A percentile compares a stretch with the other conserved stretches of the same genome.
These are phyloP conservation scores for Rugonectria rugulosa DNA, from an alignment of 2,329 filamentous ascomycete species.

Conservation along the genomic window DNA sequence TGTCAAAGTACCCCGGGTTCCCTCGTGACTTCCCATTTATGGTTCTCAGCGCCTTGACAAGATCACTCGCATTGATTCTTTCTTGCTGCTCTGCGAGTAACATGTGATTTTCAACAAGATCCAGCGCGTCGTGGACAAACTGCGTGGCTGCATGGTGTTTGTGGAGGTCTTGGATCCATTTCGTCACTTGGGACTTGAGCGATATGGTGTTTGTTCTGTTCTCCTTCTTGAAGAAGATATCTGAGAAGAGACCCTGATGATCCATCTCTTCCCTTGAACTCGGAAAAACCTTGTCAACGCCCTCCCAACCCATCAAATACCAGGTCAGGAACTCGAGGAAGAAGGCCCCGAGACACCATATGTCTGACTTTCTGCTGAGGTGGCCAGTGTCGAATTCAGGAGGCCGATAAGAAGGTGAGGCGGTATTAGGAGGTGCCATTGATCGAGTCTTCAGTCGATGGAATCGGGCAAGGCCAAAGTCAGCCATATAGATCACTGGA, in stretches of 20 bases:
- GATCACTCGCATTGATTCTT: background rate
- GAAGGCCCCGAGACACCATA: background rate
- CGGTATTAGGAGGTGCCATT: background rate
- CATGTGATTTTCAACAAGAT: background rate
- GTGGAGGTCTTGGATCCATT: background rate
- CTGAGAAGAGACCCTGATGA: background rate
- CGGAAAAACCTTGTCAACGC: background rate
- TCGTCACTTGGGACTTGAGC: background rate
- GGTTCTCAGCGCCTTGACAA: background rate
- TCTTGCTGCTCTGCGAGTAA: rapidly evolving
- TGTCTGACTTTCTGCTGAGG: constrained; percentile 3
- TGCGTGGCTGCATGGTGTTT: background rate
- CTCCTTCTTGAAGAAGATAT: background rate
- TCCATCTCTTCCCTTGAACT: background rate
- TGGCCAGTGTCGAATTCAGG: background rate
- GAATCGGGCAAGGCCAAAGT: constrained; percentile 4
- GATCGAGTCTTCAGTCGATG: background rate
- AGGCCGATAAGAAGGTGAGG: background rate
- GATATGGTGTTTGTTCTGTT: background rate
- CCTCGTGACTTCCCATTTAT: no score
- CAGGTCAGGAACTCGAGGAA: background rate
- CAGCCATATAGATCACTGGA: background rate
- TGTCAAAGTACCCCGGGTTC: no score
- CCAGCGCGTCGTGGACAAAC: background rate
- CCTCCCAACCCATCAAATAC: background rate